Base-by-base conservation (phyloP, 139 green algal genomes). In the Coelastrella sp. region DNA sequence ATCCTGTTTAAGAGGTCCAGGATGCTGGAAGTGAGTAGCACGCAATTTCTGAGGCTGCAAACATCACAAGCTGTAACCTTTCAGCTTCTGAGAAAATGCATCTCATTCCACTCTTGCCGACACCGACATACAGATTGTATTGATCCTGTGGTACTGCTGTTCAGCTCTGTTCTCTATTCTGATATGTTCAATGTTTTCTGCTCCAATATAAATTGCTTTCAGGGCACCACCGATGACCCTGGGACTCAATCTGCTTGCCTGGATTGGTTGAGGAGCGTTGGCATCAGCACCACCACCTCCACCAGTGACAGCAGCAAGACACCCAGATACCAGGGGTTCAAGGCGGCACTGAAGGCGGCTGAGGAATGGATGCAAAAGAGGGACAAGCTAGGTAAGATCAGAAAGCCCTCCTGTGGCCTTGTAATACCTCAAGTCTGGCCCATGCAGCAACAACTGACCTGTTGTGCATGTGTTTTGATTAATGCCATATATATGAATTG, bases 201-300 rank as follows among this genome's bases (percentile, higher is more conserved):
- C 35, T 49, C 35, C 35, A 49, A 49, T 49, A 5, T 49, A 3
- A 49, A 49, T 49, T 3, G 35, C 35, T 49, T 75, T n/a, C 82
- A 87, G 82, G 82, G 24, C 57, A 76, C 60, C 11, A 7, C n/a
- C 14, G n/a, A 22, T 25, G 60, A 12, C 8, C 82, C 82, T 6
- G 59, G 7, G 20, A 89, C 70, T 19, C 92, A 93, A 73, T 89
- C 82, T 24, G 84, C 73, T n/a, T 68, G 59, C 12, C 49, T 94
- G 66, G 68, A 70, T 14, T 89, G 79, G 90, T 65, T 94, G 63
- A 11, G 87, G 73, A 25, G 65, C 10, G 19, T 63, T 20, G 63
- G 82, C 63, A 35, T 78, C 7, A 22, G 12, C 65, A 87, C 63
- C 63, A 87, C 35, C 22, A 84, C 25, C 3, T 68, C 82, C 27